Conservation (phyloP, 805 yeast species). For the Yarrowia divulgata region DNA sequence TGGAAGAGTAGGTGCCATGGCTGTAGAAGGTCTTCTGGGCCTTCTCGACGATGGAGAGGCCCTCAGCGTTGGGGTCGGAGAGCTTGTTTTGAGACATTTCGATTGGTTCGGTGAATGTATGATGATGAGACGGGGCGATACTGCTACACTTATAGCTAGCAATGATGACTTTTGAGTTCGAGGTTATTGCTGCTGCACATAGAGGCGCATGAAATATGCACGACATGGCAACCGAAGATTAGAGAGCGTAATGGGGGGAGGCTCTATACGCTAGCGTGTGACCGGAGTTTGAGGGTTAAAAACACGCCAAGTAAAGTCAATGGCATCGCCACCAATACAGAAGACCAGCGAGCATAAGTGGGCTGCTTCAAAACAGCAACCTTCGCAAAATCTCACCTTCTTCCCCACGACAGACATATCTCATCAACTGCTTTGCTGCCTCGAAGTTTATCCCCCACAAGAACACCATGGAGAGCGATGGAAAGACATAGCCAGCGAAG, state of each 20-base stretch:
- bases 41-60: slow-evolving; percentile 28
- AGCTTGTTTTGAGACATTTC: slow-evolving; percentile 9
- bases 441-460: not conserved
- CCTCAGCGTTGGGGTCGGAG: slow-evolving; percentile 29
- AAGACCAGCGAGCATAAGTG: not conserved
- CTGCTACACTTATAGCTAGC: slow-evolving; percentile 22
- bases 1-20: slow-evolving; percentile 44
- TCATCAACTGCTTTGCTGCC: slow-evolving; percentile 6
- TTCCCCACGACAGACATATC: not conserved
- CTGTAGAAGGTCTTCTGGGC: slow-evolving; percentile 45
- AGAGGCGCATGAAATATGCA: not conserved
- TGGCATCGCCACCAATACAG: not conserved
- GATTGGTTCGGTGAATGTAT: not conserved
- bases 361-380: not conserved
- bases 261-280: slow-evolving; percentile 4
- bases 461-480: slow-evolving; percentile 3
- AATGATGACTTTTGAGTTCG: not conserved
- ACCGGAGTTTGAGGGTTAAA: not conserved
- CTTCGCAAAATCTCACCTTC: not conserved
- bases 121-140: not conserved
- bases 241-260: not conserved
- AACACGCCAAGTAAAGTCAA: not conserved
- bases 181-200: slow-evolving; percentile 21
- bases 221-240: slow-evolving; percentile 16
- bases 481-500: slow-evolving; percentile 2